Base-by-base conservation (phyloP, 2,329 filamentous ascomycete genomes). In the Monilinia fructigena region DNA sequence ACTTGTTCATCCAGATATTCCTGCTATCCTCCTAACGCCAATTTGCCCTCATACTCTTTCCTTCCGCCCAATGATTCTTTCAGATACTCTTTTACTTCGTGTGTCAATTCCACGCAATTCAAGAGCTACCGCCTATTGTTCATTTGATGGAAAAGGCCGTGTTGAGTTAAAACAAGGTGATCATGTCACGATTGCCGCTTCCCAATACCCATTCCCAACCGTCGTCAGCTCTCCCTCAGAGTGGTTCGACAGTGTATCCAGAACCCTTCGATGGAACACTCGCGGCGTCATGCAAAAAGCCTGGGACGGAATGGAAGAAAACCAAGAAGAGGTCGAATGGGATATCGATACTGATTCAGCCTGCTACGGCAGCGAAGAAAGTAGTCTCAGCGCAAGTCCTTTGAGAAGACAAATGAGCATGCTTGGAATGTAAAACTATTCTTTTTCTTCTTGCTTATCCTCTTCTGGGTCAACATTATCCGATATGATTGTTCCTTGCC, bases 11-110 rank as follows among this genome's bases (percentile, higher is more conserved):
- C 95, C 95, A 0, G 94, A 97, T 76, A 97, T 99, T 68, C 95
- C 95, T 18, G 95, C 93, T 72, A 97, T 99, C 73, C 88, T 98
- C 53, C 86, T 99, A 65, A 99, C 95, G 0, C 95, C 95, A 26
- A 98, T 99, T 78, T 99, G 95, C 79, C 95, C 95, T 11, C 95
- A 99, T 76, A 98, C 94, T 0, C 84, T 99, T 20, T 97, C 92
- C 18, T 99, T 99, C 86, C 88, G 95, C 12, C 95, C 95, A 45
- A 98, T 99, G 95, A 91, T 99, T 10, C 86, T 99, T 59, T 96
- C 93, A 59, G 95, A 99, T 80, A 95, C 91, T 66, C 92, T 97
- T 83, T 88, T 93, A 20, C 86, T 99, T 68, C 92, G 93, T 61
- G 91, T 99, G 63, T 90, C 90, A 6, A 89, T 99, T 16, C 95